Conservation (phyloP, 2,329 filamentous ascomycete genomes). For the Stachybotrys chartarum region DNA sequence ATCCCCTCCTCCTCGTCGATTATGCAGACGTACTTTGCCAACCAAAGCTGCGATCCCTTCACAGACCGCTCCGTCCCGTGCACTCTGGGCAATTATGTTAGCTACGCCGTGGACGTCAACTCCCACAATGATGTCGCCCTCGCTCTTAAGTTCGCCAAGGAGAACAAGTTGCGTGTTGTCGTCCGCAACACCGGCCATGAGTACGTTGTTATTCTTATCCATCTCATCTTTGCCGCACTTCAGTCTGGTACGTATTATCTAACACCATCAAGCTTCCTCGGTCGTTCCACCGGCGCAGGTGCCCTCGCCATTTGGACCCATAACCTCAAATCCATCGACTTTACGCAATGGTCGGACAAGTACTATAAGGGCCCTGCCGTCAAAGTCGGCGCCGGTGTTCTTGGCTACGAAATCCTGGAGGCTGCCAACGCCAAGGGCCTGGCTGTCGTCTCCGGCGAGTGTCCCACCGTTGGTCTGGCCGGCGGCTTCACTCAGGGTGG, state of each 20-base stretch:
- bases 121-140: conserved; percentile 10
- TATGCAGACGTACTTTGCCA: conserved; percentile 24
- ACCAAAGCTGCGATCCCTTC: conserved; percentile 26
- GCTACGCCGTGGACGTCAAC: conserved; percentile 26
- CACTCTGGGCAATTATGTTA: conserved; percentile 30
- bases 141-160: neutral
- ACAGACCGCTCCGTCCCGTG: conserved; percentile 29
- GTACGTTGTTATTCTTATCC: too few relatives aligned
- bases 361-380: conserved; percentile 43
- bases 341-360: conserved; percentile 31
- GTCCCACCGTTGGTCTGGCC: conserved; percentile 46
- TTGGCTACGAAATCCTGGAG: conserved; percentile 36
- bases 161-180: neutral
- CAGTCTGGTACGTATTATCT: neutral
- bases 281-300: conserved; percentile 31
- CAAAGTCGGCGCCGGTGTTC: conserved; percentile 47
- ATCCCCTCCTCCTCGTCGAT: conserved; percentile 12
- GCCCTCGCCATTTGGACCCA: conserved; percentile 31
- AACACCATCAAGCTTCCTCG: too few relatives aligned
- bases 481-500: conserved; percentile 56
- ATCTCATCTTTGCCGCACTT: neutral
- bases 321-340: conserved; percentile 30
- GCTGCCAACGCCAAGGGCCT: conserved; percentile 37
- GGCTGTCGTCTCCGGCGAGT: conserved; percentile 47
- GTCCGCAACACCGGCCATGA: neutral